Evolutionary conservation across 805 yeast genomes (phyloP), one percentile per base, ranked within the genome.

Genomic region (Saccharomycopsis vini): DNA sequence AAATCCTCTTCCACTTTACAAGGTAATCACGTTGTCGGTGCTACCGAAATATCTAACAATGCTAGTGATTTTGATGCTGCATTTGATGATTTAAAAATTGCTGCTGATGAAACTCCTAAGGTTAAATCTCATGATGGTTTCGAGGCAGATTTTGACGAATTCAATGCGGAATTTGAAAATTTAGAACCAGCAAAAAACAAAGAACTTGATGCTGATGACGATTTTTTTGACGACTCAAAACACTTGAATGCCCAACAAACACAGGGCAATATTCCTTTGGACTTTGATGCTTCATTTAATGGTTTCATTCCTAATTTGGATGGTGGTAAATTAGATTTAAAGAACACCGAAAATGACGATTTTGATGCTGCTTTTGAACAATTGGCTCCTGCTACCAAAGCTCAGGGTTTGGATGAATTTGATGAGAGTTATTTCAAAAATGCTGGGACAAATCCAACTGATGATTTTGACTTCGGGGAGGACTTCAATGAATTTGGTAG

Each of bases 271-370:
- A n/a, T n/a, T n/a, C n/a, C n/a, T n/a, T n/a, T n/a, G n/a, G 47
- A 43, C 21, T 44, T 44, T 44, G 71, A 62, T 46, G 69, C 65
- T 50, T 72, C 66, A 35, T 70, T 71, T 54, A 66, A 60, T 24
- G 74, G 65, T 12, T 54, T 69, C 46, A n/a, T 10, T 9, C 34
- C 41, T 6, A 23, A 16, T 19, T 34, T 35, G 20, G 32, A 16
- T 29, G 45, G 36, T 18, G 24, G 35, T 23, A 69, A 63, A 41
- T 62, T 54, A 10, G 61, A 54, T 18, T n/a, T n/a, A n/a, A n/a
- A n/a, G n/a, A n/a, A 57, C 15, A 64, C 63, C 35, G 61, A 56
- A 28, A 54, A 41, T 6, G 42, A 39, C 19, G 48, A 52, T 30
- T 47, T 23, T 18, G 46, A 28, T 12, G 24, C 13, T 32, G 48